These are phyloP conservation scores for Arthrobotrys sinensis DNA, from an alignment of 2,329 filamentous ascomycete species.

Conservation along the genomic window DNA sequence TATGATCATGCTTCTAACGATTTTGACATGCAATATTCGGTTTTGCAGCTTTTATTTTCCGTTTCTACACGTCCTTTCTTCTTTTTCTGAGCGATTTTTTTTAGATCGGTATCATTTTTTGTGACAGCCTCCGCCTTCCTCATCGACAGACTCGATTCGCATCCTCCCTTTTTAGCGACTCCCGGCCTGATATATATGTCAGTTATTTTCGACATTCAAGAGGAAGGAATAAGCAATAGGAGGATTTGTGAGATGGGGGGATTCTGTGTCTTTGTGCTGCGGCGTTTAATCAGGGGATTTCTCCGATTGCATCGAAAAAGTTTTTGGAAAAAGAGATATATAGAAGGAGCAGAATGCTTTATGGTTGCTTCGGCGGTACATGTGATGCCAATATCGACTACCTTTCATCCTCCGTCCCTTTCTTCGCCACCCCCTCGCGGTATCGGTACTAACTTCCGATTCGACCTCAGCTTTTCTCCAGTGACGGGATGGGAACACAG, in stretches of 20 bases:
- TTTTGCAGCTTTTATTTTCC: conserved; percentile 23
- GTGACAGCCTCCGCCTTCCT: conserved; percentile 32
- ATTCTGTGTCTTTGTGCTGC: not conserved
- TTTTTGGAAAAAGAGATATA: conserved; percentile 30
- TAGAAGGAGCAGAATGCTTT: conserved; percentile 44
- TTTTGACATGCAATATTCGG: conserved; percentile 49
- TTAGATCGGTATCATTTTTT: conserved; percentile 51
- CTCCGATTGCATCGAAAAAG: conserved; percentile 21
- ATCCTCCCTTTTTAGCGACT: conserved; percentile 40
- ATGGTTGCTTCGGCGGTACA: not conserved
- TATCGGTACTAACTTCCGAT: conserved; percentile 1
- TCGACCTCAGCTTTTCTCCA: conserved; percentile 3
- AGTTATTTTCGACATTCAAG: conserved; percentile 59
- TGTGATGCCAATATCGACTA: conserved; percentile 18
- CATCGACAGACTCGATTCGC: conserved; percentile 28
- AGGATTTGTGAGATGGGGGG: conserved; percentile 16
- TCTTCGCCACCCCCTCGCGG: not conserved
- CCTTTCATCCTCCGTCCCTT: not conserved
- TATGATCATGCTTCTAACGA: conserved; percentile 61
- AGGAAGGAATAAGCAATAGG: conserved; percentile 30
- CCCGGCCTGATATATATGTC: conserved; percentile 46
- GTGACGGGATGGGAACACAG: conserved; percentile 24
- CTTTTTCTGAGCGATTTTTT: conserved; percentile 44
- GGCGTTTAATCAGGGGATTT: conserved; percentile 22
- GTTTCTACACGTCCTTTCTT: conserved; percentile 40